Percentiles rank a stretch among this genome's conserved stretches.
phyloP scores from a whole-genome alignment of 1,284 basidiomycete genomes.

The Phenoliferia sp. region DNA sequence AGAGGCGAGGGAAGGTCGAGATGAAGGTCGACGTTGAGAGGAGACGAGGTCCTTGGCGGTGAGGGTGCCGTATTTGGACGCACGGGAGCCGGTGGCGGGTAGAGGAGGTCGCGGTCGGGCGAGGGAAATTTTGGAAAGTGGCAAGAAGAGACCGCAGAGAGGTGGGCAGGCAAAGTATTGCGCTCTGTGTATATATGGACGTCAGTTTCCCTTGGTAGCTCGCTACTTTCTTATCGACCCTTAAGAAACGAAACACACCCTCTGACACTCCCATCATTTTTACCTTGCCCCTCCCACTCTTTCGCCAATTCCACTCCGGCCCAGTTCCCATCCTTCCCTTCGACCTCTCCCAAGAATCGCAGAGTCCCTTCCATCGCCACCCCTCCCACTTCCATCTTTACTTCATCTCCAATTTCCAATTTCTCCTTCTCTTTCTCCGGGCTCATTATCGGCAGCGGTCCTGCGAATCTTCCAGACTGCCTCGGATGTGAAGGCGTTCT shows the following conservation, averaged over 20 bases:
- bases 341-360: slow-evolving; percentile 72
- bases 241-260: slow-evolving; percentile 56
- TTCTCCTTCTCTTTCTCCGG: not conserved
- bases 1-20: not conserved
- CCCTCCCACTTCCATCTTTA: slow-evolving; percentile 75
- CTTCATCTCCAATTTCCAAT: slow-evolving; percentile 67
- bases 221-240: too few relatives aligned
- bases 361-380: slow-evolving; percentile 67
- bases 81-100: slow-evolving; percentile 63
- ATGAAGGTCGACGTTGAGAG: too few relatives aligned
- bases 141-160: slow-evolving; percentile 85
- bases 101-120: slow-evolving; percentile 19
- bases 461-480: not conserved
- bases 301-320: slow-evolving; percentile 84
- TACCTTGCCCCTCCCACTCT: slow-evolving; percentile 84
- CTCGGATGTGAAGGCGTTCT: not conserved
- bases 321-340: slow-evolving; percentile 80
- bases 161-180: slow-evolving; percentile 83
- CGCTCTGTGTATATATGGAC: slow-evolving; percentile 47
- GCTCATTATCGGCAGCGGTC: not conserved
- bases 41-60: slow-evolving; percentile 31
- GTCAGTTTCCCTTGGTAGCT: not conserved
- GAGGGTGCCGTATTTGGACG: slow-evolving; percentile 62
- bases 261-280: slow-evolving; percentile 86
- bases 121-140: slow-evolving; percentile 61